Conservation (phyloP, 352 stramenopile species). For the Blastocystis sp. region DNA sequence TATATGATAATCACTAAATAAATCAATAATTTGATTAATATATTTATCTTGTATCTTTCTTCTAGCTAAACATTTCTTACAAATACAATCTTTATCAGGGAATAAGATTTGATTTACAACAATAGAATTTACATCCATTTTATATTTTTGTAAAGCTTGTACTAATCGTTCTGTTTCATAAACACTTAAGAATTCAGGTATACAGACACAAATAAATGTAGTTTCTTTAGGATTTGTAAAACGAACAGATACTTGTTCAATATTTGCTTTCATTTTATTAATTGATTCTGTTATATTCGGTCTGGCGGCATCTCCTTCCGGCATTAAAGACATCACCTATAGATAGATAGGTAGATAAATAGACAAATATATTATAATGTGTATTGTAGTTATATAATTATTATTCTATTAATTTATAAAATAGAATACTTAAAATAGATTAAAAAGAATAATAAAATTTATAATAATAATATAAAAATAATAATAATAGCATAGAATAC, state of each 20-base stretch:
- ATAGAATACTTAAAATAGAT: no score
- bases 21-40: conserved; percentile 96
- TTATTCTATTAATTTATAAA: not conserved
- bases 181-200: conserved; percentile 95
- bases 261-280: conserved; percentile 76
- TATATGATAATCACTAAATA: conserved; percentile 98
- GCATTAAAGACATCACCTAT: conserved; percentile 49
- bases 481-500: conserved; percentile 46
- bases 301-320: conserved; percentile 42
- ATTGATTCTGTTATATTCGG: conserved; percentile 68
- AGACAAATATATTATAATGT: conserved; percentile 50
- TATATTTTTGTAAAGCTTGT: conserved; percentile 94
- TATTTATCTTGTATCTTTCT: conserved; percentile 99
- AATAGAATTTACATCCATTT: conserved; percentile 97
- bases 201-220: conserved; percentile 98
- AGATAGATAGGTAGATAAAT: no score
- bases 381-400: not conserved
- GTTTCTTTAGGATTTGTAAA: conserved; percentile 93
- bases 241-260: conserved; percentile 92
- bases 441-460: no score
- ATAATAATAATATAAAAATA: not conserved
- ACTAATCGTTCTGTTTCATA: conserved; percentile 97
- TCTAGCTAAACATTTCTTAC: conserved; percentile 47
- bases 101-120: conserved; percentile 85
- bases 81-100: conserved; percentile 51